These are phyloP conservation scores for Coniochaeta sp. DNA, from an alignment of 2,329 filamentous ascomycete genomes.

Conservation along the genomic window DNA sequence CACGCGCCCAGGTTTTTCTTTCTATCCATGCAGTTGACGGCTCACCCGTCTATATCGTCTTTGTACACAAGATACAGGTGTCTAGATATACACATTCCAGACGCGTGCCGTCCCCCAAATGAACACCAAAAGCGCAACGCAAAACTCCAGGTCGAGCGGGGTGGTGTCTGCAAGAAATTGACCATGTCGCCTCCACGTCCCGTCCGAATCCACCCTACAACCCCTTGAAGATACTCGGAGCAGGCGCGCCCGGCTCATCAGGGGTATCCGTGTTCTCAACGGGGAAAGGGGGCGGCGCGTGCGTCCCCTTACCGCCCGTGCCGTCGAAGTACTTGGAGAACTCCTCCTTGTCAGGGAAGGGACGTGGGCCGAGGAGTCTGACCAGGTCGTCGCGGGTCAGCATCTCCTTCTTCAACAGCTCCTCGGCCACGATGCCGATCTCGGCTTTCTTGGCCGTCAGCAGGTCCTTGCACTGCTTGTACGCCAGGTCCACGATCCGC, in stretches of 20 bases:
- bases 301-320: constrained; percentile 40
- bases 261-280: constrained; percentile 34
- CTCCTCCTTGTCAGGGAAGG: constrained; percentile 78
- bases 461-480: constrained; percentile 80
- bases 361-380: constrained; percentile 73
- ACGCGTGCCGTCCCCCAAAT: background rate
- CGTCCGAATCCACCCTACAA: constrained; percentile 5
- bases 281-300: constrained; percentile 50
- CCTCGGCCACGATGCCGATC: constrained; percentile 84
- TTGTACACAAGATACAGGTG: background rate
- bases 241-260: constrained; percentile 7
- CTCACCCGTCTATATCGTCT: background rate
- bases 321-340: constrained; percentile 91
- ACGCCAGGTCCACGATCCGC: constrained; percentile 85
- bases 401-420: constrained; percentile 86
- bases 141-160: background rate
- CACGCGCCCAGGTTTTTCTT: background rate
- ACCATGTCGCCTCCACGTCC: background rate
- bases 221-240: constrained; percentile 12
- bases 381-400: constrained; percentile 89
- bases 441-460: constrained; percentile 81
- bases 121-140: background rate
- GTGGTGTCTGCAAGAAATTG: background rate
- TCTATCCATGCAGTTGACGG: background rate
- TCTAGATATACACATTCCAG: constrained; percentile 1